phyloP scores from a whole-genome alignment of 352 stramenopile genomes.

The Phytophthora syringae region DNA sequence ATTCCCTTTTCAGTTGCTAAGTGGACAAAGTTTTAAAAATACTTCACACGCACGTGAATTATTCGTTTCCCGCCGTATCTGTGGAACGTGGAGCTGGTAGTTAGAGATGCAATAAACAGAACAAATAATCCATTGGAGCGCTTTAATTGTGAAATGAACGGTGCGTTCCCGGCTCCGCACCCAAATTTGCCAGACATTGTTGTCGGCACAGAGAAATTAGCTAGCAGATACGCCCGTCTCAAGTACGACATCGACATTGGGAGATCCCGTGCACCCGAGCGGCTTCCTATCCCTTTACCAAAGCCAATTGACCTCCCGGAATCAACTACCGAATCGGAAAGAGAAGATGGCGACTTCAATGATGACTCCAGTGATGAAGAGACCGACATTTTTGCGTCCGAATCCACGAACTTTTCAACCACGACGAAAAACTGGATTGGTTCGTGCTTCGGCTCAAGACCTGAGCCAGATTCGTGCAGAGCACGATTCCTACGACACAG shows the following conservation, averaged over 20 bases:
- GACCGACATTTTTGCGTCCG: too few relatives aligned
- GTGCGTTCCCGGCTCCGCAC: not conserved
- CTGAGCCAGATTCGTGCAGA: too few relatives aligned
- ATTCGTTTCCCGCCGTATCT: not conserved
- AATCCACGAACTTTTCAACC: too few relatives aligned
- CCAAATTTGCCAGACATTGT: slow-evolving; percentile 1
- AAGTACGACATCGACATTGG: not conserved
- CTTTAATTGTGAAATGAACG: not conserved
- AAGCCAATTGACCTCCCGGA: not conserved
- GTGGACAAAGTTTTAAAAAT: not conserved
- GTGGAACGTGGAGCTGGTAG: not conserved
- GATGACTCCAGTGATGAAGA: too few relatives aligned
- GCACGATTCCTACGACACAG: too few relatives aligned
- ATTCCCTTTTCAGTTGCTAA: not conserved
- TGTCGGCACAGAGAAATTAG: not conserved
- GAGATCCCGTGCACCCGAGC: not conserved
- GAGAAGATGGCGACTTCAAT: too few relatives aligned
- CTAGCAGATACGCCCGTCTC: not conserved
- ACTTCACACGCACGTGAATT: not conserved
- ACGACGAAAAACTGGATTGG: too few relatives aligned
- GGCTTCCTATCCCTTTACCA: not conserved
- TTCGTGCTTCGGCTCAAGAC: too few relatives aligned
- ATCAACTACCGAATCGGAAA: too few relatives aligned
- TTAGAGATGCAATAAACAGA: not conserved
- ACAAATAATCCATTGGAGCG: slow-evolving; percentile 1